phyloP scores from a whole-genome alignment of 1,284 basidiomycete species.

The Ustilago bromivora region DNA sequence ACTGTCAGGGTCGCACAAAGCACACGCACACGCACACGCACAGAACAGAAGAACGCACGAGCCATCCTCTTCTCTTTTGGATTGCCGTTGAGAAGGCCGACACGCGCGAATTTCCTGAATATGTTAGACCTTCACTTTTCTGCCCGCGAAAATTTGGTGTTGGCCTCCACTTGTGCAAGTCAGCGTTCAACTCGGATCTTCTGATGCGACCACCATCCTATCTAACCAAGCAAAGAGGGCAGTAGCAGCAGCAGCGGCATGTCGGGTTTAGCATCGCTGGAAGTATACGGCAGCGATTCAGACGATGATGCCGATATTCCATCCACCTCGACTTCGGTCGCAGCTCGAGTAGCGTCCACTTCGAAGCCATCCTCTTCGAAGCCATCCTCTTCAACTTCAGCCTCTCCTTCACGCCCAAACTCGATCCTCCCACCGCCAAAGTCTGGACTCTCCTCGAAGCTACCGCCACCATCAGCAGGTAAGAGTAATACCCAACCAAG shows the following conservation, averaged over 20 bases:
- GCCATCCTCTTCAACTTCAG: neutral
- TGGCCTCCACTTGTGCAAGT: slow-evolving; percentile 3
- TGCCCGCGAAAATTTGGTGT: neutral
- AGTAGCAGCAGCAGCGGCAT: slow-evolving; percentile 20
- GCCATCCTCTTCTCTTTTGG: slow-evolving; percentile 15
- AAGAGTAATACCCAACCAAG: slow-evolving; percentile 8
- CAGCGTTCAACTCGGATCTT: neutral
- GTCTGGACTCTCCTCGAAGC: slow-evolving; percentile 22
- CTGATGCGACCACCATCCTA: slow-evolving; percentile 6
- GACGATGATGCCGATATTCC: slow-evolving; percentile 13
- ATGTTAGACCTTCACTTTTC: neutral
- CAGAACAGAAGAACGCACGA: slow-evolving; percentile 9
- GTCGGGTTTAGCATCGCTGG: slow-evolving; percentile 38
- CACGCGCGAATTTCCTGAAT: neutral
- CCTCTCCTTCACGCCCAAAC: slow-evolving; percentile 16
- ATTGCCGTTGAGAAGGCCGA: slow-evolving; percentile 27
- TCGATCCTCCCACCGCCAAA: slow-evolving; percentile 34
- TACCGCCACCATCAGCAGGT: slow-evolving; percentile 27
- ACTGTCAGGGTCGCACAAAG: slow-evolving; percentile 3
- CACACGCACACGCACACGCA: neutral
- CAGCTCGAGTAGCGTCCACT: neutral
- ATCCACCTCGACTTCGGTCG: neutral
- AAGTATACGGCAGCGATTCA: slow-evolving; percentile 44
- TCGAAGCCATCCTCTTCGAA: no score
- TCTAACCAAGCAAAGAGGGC: neutral